A percentile compares a stretch with the other conserved stretches of the same genome.
Evolutionary conservation across 1,139 yeast species (phyloP).

Genomic region (Kodamaea suecica): DNA sequence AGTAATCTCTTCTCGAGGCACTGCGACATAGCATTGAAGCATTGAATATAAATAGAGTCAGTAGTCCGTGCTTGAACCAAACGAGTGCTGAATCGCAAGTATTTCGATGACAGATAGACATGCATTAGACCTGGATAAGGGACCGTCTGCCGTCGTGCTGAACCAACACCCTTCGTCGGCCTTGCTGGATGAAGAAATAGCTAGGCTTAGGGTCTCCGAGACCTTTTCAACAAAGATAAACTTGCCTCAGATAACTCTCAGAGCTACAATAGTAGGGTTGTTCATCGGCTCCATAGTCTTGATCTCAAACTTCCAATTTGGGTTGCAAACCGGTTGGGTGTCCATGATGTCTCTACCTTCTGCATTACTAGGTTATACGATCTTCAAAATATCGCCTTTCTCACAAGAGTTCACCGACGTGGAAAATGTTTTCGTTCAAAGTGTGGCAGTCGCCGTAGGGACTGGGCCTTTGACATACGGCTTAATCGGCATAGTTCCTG

Average conservation of each 20-base stretch:
- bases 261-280: constrained; percentile 73
- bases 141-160: too few species aligned
- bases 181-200: background rate
- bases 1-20: background rate
- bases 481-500: constrained; percentile 93
- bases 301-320: constrained; percentile 90
- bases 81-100: background rate
- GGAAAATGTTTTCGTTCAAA: constrained; percentile 88
- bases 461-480: constrained; percentile 97
- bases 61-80: background rate
- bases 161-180: background rate
- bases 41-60: background rate
- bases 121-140: too few species aligned
- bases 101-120: background rate
- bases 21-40: background rate
- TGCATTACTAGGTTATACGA: constrained; percentile 80
- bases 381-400: constrained; percentile 58
- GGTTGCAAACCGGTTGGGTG: constrained; percentile 98
- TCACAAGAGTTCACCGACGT: constrained; percentile 69
- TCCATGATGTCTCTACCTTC: constrained; percentile 99
- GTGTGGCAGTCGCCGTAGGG: constrained; percentile 94
- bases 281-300: constrained; percentile 77
- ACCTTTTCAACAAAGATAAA: constrained; percentile 29
- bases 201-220: background rate
- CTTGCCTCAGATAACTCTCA: constrained; percentile 61